Base-by-base conservation (phyloP, 2,329 filamentous ascomycete genomes). In the Ophiosphaerella herpotricha region DNA sequence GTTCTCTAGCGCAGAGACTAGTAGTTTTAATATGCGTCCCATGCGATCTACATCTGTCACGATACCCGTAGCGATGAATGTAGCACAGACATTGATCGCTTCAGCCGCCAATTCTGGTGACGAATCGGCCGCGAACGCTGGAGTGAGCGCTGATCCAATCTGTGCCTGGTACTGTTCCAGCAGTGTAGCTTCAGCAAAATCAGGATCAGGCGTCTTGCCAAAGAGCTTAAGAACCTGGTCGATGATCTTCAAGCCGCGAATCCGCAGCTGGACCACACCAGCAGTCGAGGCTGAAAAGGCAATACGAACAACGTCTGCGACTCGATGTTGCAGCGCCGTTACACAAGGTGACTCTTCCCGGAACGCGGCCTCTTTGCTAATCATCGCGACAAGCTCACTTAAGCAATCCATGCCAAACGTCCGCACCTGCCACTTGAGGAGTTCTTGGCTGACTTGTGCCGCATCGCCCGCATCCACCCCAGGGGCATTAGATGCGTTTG, bases 141-240 rank as follows among this genome's bases (percentile, higher is more conserved):
- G 94, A 0, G 95, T 99, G 54, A 99, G 80, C 0, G 94, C 94
- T 14, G 94, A 97, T 64, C 92, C 92, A 68, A 99, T 99, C 70
- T 99, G 94, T 5, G 94, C 94, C 74, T 99, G 95, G 66, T 99
- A 99, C 73, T 99, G 94, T 72, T 99, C 95, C 4, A 99, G 82
- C 13, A 99, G 81, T 75, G 96, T 96, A 0, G 90, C 94, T 74
- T 99, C 94, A n/a, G 93, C 85, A 68, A 99, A 99, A 70, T 99
- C 94, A 0, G 94, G 95, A 74, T 99, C 94, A 1, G 93, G 90
- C 1, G 90, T 91, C 68, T 91, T 93, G 46, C 94, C 94, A 76
- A 99, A 99, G 80, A 97, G 91, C 78, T 92, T 96, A 43, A 99
- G 79, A 8, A 97, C 85, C 49, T 92, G 90, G 52, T 96, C 92